phyloP scores from a whole-genome alignment of 306 rosid genomes.

The Luffa aegyptiaca region DNA sequence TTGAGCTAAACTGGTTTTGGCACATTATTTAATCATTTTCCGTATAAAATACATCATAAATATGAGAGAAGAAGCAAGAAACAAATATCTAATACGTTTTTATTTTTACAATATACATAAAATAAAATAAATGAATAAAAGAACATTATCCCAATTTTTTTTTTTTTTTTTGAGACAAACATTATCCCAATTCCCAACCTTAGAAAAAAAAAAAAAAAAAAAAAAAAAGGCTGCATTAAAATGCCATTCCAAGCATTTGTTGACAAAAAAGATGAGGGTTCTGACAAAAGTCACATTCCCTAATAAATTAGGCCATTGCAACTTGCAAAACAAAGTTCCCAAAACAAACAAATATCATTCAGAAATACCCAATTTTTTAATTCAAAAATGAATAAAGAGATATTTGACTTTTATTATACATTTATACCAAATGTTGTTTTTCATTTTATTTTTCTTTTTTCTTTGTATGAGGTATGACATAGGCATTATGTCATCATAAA shows the following conservation, averaged over 20 bases:
- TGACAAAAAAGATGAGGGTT: background rate
- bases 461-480: background rate
- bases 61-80: too few relatives aligned
- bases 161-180: too few relatives aligned
- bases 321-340: background rate
- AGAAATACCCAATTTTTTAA: background rate
- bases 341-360: background rate
- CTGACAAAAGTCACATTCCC: background rate
- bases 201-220: background rate
- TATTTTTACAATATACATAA: too few relatives aligned
- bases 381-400: background rate
- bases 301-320: background rate
- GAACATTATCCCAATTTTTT: background rate
- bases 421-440: background rate
- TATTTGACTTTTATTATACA: background rate
- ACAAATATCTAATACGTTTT: too few relatives aligned
- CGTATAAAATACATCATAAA: too few relatives aligned
- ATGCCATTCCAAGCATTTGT: background rate
- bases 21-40: too few relatives aligned
- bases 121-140: background rate
- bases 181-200: background rate
- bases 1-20: too few relatives aligned
- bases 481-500: background rate
- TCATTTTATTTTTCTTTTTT: background rate
- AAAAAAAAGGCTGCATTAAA: background rate